Evolutionary conservation across 176 grass and related monocot species (phyloP).

Genomic region (Cenchrus purpureus): DNA sequence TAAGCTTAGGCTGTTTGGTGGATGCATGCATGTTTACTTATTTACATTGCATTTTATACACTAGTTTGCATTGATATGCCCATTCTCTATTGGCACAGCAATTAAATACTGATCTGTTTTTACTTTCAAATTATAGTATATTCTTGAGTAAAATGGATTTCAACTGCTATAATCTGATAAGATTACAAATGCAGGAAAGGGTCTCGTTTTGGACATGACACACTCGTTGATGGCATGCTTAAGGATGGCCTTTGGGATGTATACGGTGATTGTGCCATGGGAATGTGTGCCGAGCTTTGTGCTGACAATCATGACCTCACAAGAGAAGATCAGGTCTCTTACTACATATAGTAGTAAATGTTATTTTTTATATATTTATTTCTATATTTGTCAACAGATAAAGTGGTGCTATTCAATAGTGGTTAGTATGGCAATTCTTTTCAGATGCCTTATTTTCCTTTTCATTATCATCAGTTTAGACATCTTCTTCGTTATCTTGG

Average conservation of each 20-base stretch:
- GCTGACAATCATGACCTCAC: conserved; percentile 86
- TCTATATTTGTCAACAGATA: conserved; percentile 6
- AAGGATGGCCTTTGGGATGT: conserved; percentile 98
- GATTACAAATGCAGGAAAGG: conserved; percentile 72
- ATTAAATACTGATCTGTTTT: neutral
- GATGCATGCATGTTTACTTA: neutral
- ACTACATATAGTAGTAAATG: neutral
- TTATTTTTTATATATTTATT: neutral
- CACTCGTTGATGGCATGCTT: conserved; percentile 86
- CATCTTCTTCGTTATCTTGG: neutral
- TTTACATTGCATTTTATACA: neutral
- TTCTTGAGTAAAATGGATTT: neutral
- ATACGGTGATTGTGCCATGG: conserved; percentile 85
- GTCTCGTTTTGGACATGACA: conserved; percentile 89
- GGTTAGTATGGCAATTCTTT: neutral
- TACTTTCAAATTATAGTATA: neutral
- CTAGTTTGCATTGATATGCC: neutral
- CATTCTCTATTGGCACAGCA: neutral
- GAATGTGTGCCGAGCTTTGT: conserved; percentile 89
- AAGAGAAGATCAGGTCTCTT: conserved; percentile 81
- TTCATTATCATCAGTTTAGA: neutral
- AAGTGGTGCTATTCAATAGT: neutral
- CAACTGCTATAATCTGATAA: neutral
- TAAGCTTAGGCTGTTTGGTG: neutral
- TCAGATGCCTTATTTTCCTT: neutral